phyloP scores from a whole-genome alignment of 495 filamentous ascomycete species.

The Aspergillus incahuasiensis region DNA sequence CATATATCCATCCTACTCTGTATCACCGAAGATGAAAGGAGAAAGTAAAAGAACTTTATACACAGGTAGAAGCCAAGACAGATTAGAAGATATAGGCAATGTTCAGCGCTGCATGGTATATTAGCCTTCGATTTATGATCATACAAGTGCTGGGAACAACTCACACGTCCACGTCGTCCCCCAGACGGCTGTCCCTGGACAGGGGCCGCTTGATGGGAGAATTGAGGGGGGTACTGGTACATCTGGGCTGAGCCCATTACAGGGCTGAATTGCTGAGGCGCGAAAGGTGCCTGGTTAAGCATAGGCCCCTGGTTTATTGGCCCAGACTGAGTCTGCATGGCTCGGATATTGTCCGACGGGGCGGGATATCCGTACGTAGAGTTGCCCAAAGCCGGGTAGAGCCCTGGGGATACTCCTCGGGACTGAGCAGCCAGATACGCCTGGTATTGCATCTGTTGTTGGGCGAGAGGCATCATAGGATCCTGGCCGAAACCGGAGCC shows the following conservation, averaged over 20 bases:
- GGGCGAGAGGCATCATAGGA: constrained; percentile 31
- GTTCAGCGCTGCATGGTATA: constrained; percentile 29
- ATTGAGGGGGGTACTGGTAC: constrained; percentile 52
- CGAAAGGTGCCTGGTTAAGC: constrained; percentile 40
- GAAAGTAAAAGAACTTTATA: constrained; percentile 38
- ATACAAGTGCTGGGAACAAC: constrained; percentile 13
- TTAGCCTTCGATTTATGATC: constrained; percentile 9
- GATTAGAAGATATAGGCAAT: constrained; percentile 25
- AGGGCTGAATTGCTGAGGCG: constrained; percentile 45
- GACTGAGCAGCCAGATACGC: constrained; percentile 39
- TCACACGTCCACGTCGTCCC: constrained; percentile 49
- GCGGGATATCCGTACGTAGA: constrained; percentile 38
- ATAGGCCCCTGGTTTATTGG: constrained; percentile 40
- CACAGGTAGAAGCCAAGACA: constrained; percentile 34
- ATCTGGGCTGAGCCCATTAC: constrained; percentile 44
- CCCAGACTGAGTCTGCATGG: constrained; percentile 34
- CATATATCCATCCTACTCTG: constrained; percentile 35
- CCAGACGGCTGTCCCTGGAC: constrained; percentile 42
- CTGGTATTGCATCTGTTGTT: constrained; percentile 47
- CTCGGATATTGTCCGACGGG: constrained; percentile 40
- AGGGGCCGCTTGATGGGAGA: constrained; percentile 42
- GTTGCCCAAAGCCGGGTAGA: constrained; percentile 38
- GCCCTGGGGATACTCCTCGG: constrained; percentile 41
- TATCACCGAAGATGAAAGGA: constrained; percentile 15
- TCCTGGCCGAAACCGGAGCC: constrained; percentile 38